A percentile compares a stretch with the other conserved stretches of the same genome.
These are phyloP conservation scores for Pseudopithomyces chartarum DNA, from an alignment of 2,329 filamentous ascomycete genomes.

Conservation along the genomic window DNA sequence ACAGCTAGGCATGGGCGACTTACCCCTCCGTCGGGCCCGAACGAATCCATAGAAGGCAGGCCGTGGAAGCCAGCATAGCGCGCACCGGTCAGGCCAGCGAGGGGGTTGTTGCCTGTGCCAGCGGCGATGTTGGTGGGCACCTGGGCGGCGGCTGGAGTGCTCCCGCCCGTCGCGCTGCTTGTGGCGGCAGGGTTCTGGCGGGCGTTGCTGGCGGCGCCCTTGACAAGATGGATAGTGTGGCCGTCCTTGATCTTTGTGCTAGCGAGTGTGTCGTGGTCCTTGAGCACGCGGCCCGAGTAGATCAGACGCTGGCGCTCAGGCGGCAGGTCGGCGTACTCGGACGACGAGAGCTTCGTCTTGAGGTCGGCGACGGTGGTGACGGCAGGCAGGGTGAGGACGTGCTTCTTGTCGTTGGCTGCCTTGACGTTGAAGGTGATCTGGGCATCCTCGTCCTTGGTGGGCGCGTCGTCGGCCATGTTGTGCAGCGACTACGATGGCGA, in stretches of 20 bases:
- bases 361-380: conserved; percentile 80
- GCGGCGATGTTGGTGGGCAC: conserved; percentile 79
- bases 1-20: conserved; percentile 49
- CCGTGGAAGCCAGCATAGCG: conserved; percentile 91
- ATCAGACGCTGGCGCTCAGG: conserved; percentile 91
- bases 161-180: conserved; percentile 37
- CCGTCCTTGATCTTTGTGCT: conserved; percentile 95
- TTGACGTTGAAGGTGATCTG: conserved; percentile 97
- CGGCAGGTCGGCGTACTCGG: conserved; percentile 85
- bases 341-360: conserved; percentile 82
- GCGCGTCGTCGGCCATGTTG: conserved; percentile 68
- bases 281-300: conserved; percentile 95
- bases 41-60: conserved; percentile 83
- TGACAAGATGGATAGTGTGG: conserved; percentile 95
- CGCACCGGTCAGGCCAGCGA: conserved; percentile 89
- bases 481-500: conserved; percentile 5
- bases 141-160: conserved; percentile 61
- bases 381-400: conserved; percentile 78
- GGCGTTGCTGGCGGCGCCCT: conserved; percentile 88
- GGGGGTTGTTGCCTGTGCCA: conserved; percentile 79
- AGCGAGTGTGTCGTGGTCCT: conserved; percentile 84
- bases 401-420: conserved; percentile 88
- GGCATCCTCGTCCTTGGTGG: conserved; percentile 70
- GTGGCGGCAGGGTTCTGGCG: conserved; percentile 59
- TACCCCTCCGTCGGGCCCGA: conserved; percentile 93